Percentiles rank a stretch among this genome's conserved stretches.
phyloP scores from a whole-genome alignment of 495 filamentous ascomycete genomes.

The Talaromyces thailandensis region DNA sequence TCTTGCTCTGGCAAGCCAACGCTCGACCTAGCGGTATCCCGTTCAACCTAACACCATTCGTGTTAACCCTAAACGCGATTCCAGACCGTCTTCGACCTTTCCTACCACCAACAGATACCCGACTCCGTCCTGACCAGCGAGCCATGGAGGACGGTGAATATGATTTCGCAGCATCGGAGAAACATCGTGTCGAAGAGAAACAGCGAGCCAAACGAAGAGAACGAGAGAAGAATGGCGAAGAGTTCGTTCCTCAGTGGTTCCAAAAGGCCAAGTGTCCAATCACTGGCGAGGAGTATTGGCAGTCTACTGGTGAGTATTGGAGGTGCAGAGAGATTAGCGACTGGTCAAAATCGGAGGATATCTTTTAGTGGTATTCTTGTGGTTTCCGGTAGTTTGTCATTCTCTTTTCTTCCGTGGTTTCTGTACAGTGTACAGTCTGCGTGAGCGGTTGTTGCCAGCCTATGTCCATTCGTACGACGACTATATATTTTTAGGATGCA shows the following conservation, averaged over 20 bases:
- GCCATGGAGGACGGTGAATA: conserved; percentile 98
- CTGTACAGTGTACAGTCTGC: not conserved
- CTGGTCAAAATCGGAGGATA: conserved; percentile 54
- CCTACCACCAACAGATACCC: conserved; percentile 85
- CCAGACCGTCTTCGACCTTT: conserved; percentile 62
- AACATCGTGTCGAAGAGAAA: conserved; percentile 91
- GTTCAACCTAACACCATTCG: conserved; percentile 96
- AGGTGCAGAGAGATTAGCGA: conserved; percentile 39
- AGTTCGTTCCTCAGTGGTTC: conserved; percentile 85
- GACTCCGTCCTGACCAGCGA: conserved; percentile 87
- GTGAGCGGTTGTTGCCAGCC: not conserved
- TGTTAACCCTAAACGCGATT: conserved; percentile 83
- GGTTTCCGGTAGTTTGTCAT: not conserved
- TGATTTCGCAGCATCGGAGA: conserved; percentile 84
- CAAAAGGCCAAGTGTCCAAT: conserved; percentile 56
- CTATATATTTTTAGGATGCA: not conserved
- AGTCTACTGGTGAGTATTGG: conserved; percentile 86
- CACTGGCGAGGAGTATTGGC: conserved; percentile 88
- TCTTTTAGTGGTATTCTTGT: conserved; percentile 38
- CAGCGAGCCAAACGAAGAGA: conserved; percentile 70
- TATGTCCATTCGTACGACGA: not conserved
- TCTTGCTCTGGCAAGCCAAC: conserved; percentile 88
- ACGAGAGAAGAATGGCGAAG: conserved; percentile 66
- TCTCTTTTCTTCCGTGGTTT: not conserved
- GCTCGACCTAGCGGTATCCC: conserved; percentile 73